These are phyloP conservation scores for Neonectria neomacrospora DNA, from an alignment of 2,329 filamentous ascomycete genomes.

Conservation along the genomic window DNA sequence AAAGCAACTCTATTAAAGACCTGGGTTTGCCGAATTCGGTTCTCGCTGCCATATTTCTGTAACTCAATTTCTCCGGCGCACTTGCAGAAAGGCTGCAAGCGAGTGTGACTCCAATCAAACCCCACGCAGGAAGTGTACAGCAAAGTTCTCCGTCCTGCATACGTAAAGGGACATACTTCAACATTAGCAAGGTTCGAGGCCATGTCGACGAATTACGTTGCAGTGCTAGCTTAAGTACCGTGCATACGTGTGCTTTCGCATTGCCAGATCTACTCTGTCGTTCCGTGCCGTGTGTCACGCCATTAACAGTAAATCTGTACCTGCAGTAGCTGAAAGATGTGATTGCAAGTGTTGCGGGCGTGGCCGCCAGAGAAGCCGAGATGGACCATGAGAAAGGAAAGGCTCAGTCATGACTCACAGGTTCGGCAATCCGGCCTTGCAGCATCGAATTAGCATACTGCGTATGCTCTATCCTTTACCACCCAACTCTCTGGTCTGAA, in stretches of 20 bases:
- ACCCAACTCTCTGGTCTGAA: slow-evolving; percentile 6
- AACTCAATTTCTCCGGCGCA: slow-evolving; percentile 7
- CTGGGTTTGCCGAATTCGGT: neutral
- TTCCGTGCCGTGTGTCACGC: slow-evolving; percentile 22
- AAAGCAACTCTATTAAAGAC: slow-evolving; percentile 7
- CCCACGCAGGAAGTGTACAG: slow-evolving; percentile 19
- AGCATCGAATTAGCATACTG: neutral
- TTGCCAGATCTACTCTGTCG: slow-evolving; percentile 13
- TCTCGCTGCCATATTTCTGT: slow-evolving; percentile 1
- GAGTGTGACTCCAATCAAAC: slow-evolving; percentile 23
- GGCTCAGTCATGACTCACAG: slow-evolving; percentile 10
- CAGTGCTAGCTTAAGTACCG: slow-evolving; percentile 2
- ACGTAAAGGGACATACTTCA: slow-evolving; percentile 2
- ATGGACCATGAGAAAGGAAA: neutral
- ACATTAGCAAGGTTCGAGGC: slow-evolving; percentile 12
- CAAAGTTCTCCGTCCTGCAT: slow-evolving; percentile 18
- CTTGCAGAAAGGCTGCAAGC: slow-evolving; percentile 13
- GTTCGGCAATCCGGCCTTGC: slow-evolving; percentile 1
- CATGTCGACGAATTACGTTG: neutral
- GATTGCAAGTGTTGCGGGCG: slow-evolving; percentile 5
- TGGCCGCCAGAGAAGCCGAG: slow-evolving; percentile 1
- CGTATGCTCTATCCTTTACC: slow-evolving; percentile 6
- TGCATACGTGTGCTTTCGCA: slow-evolving; percentile 13
- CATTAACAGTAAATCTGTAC: slow-evolving; percentile 18
- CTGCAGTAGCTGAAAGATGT: slow-evolving; percentile 30